Evolutionary conservation across 1,284 basidiomycete species (phyloP).

Genomic region (Trichosporon sp.): DNA sequence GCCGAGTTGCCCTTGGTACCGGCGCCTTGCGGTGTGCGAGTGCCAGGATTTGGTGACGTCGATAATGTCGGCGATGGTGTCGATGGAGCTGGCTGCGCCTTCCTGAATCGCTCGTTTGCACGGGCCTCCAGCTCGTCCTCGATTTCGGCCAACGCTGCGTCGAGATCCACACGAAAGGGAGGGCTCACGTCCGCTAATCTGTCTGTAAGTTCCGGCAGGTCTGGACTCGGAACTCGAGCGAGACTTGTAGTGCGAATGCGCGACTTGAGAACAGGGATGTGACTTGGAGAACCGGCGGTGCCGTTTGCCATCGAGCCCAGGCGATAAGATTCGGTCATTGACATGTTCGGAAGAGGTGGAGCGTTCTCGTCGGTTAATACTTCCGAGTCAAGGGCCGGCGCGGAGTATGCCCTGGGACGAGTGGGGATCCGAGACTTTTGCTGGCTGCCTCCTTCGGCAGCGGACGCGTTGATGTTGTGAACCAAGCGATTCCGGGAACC

Average conservation of each 20-base stretch:
- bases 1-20: background rate
- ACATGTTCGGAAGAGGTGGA: conserved; percentile 13
- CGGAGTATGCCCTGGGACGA: conserved; percentile 1
- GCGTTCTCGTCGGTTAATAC: conserved; percentile 15
- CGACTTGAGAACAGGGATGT: conserved; percentile 33
- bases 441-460: background rate
- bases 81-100: conserved; percentile 22
- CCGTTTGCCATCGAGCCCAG: background rate
- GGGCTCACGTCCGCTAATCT: conserved; percentile 26
- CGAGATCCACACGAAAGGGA: conserved; percentile 33
- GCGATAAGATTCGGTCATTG: conserved; percentile 6
- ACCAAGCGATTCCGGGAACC: conserved; percentile 1
- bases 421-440: conserved; percentile 11
- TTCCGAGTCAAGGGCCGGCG: conserved; percentile 5
- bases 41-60: conserved; percentile 8
- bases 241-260: conserved; percentile 25
- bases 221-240: conserved; percentile 27
- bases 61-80: background rate
- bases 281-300: conserved; percentile 9
- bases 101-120: conserved; percentile 27
- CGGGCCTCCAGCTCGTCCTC: conserved; percentile 34
- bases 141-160: conserved; percentile 32
- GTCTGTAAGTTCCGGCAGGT: conserved; percentile 23
- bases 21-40: background rate
- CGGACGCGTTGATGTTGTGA: background rate